phyloP scores from a whole-genome alignment of 164 flowering plant genomes.

The Malania oleifera region DNA sequence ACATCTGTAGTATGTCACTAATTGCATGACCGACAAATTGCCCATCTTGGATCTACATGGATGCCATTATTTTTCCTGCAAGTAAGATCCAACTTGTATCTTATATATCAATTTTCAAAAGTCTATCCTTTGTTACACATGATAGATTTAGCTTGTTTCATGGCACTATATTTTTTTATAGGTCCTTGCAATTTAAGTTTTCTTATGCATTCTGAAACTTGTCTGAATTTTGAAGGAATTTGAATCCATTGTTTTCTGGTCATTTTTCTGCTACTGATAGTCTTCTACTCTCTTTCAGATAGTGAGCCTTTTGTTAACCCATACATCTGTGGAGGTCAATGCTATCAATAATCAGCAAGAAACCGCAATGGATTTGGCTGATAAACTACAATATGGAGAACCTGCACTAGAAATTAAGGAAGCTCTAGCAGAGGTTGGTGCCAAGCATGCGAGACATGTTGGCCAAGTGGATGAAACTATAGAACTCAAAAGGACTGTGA shows the following conservation, averaged over 20 bases:
- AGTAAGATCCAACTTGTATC: too few species aligned
- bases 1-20: too few species aligned
- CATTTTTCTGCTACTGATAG: neutral
- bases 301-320: constrained; percentile 49
- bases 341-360: constrained; percentile 67
- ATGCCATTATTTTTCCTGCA: too few species aligned
- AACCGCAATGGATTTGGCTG: constrained; percentile 93
- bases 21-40: too few species aligned
- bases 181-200: neutral
- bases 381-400: constrained; percentile 76
- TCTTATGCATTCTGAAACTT: neutral
- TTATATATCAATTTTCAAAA: too few species aligned
- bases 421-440: constrained; percentile 74
- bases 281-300: constrained; percentile 41
- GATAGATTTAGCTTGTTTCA: too few species aligned
- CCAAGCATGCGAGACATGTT: constrained; percentile 69
- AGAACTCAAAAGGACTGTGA: constrained; percentile 85
- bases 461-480: constrained; percentile 60
- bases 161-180: neutral
- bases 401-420: constrained; percentile 63
- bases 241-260: neutral
- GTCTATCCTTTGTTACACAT: too few species aligned
- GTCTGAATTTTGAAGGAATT: neutral
- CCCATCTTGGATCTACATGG: too few species aligned
- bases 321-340: constrained; percentile 60